Base-by-base conservation (phyloP, 495 filamentous ascomycete genomes). In the Daldinia decipiens region DNA sequence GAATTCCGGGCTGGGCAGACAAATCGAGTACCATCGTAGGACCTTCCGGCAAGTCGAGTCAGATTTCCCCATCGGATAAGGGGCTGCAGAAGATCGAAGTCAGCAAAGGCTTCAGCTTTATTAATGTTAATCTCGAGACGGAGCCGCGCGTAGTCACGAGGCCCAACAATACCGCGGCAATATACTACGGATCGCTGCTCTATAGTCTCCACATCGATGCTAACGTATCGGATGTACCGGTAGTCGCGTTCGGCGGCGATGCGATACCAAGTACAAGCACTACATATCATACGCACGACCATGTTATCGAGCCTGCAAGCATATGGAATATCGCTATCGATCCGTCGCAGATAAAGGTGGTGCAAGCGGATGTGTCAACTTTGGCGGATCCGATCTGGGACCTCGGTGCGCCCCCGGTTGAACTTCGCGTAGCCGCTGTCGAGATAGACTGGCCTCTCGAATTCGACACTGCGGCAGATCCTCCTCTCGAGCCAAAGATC, bases 181-280 rank as follows among this genome's bases (percentile, higher is more conserved):
- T 89, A 52, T 84, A 87, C 77, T 78, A 86, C 60, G 87, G 87
- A 17, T 72, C 87, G 0, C 71, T 89, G 2, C 75, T 88, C 2
- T 89, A 88, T 70, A 83, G 84, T 3, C 80, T 88, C 17, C 75
- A 83, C 24, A 78, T 87, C 43, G 76, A 76, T 6, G 61, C 54
- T 34, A 62, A 74, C 21, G 76, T 76, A 9, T 68, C 74, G 9
- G 59, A 66, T 11, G 47, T 62, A 19, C 29, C 39, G 1, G 65
- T 70, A 5, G 54, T 72, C 6, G 47, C 64, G 12, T 78, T 68
- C 31, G 39, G 45, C 38, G 63, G 67, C 24, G 54, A 55, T 6
- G n/a, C 15, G 15, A 26, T 76, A 27, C 66, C 70, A 9, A 38
- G 39, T 8, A 24, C 68, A 0, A 78, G 74, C 58, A 73, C 67